Conservation (phyloP, 2,329 filamentous ascomycete species). For the Penicillium sp. region DNA sequence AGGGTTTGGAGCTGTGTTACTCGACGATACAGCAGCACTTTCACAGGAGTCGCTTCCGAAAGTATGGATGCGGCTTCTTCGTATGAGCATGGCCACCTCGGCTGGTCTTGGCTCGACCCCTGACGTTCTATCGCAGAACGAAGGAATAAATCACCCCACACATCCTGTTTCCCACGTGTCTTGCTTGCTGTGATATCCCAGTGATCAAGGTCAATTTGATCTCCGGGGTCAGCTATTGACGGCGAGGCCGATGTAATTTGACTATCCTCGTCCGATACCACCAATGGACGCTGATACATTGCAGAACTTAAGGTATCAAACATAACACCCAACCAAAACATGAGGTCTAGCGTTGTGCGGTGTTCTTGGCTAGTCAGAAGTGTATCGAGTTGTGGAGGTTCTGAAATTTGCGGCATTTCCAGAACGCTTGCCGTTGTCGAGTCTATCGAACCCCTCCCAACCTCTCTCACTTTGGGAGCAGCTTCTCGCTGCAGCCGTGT, state of each 20-base stretch:
- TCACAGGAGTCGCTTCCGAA: slow-evolving; percentile 56
- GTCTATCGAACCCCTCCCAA: not conserved
- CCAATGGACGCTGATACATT: slow-evolving; percentile 49
- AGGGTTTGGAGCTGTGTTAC: slow-evolving; percentile 56
- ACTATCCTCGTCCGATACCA: slow-evolving; percentile 49
- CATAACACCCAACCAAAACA: slow-evolving; percentile 61
- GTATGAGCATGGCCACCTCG: slow-evolving; percentile 55
- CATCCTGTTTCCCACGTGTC: slow-evolving; percentile 18
- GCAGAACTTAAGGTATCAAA: slow-evolving; percentile 58
- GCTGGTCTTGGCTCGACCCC: slow-evolving; percentile 21
- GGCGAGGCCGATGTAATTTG: slow-evolving; percentile 29
- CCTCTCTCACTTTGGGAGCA: not conserved
- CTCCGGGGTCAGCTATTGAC: not conserved
- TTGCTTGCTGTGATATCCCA: slow-evolving; percentile 7
- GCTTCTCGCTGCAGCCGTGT: slow-evolving; percentile 15
- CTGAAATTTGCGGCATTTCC: not conserved
- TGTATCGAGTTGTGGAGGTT: slow-evolving; percentile 5
- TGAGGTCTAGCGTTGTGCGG: slow-evolving; percentile 50
- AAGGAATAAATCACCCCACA: slow-evolving; percentile 45
- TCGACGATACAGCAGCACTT: slow-evolving; percentile 58
- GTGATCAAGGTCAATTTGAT: slow-evolving; percentile 9
- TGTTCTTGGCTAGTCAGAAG: slow-evolving; percentile 29
- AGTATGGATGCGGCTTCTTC: slow-evolving; percentile 52
- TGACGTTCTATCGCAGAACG: slow-evolving; percentile 11
- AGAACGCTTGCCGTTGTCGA: not conserved